These are phyloP conservation scores for Salix dunnii DNA, from an alignment of 345 rosid genomes.

Conservation along the genomic window DNA sequence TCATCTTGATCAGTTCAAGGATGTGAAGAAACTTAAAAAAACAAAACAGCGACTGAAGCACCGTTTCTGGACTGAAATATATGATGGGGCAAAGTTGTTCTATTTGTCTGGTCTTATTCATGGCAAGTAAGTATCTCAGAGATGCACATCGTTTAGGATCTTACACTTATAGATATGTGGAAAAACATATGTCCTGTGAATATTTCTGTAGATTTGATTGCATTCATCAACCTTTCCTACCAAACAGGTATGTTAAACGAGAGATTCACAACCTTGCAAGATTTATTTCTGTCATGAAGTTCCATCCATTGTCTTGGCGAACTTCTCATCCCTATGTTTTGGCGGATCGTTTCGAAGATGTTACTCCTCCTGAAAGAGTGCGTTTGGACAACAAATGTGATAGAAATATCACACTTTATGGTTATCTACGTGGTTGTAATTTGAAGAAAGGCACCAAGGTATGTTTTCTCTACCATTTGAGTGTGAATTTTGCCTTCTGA, in stretches of 20 bases:
- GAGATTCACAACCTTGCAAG: slow-evolving; percentile 84
- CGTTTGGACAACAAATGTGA: slow-evolving; percentile 70
- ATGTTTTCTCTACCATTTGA: background rate
- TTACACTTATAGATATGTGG: too few relatives aligned
- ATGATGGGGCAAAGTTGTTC: slow-evolving; percentile 82
- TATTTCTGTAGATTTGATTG: background rate
- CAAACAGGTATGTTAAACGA: slow-evolving; percentile 68
- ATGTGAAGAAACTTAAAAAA: slow-evolving; percentile 81
- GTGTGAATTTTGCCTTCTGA: background rate
- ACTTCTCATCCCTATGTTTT: slow-evolving; percentile 84
- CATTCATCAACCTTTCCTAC: slow-evolving; percentile 2
- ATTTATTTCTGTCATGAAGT: slow-evolving; percentile 75
- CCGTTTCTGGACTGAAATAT: slow-evolving; percentile 95
- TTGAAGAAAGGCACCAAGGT: slow-evolving; percentile 89
- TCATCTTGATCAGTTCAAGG: slow-evolving; percentile 89
- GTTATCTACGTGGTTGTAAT: slow-evolving; percentile 94
- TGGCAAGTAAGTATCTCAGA: slow-evolving; percentile 62
- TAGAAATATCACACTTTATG: slow-evolving; percentile 78
- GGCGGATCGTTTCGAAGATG: slow-evolving; percentile 94
- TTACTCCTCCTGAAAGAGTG: slow-evolving; percentile 80
- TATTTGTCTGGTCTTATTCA: slow-evolving; percentile 83
- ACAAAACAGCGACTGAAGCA: slow-evolving; percentile 88
- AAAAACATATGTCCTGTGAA: background rate
- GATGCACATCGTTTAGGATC: background rate
- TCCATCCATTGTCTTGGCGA: slow-evolving; percentile 77